Evolutionary conservation across 2,329 filamentous ascomycete genomes (phyloP), one percentile per base, ranked within the genome.

Genomic region (Endocalyx cinctus): DNA sequence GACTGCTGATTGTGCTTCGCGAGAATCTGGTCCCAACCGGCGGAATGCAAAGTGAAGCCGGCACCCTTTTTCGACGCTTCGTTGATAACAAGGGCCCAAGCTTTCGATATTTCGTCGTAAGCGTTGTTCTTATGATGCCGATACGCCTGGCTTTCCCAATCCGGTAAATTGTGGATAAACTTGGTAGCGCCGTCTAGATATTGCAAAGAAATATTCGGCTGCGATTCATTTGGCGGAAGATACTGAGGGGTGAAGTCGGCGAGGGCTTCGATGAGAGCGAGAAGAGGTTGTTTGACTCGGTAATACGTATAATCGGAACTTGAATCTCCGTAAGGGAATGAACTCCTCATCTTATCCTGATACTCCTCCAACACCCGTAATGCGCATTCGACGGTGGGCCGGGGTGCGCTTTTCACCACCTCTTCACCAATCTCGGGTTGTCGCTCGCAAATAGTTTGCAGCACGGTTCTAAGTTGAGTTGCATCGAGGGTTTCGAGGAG

Each of bases 191-290:
- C 84, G 47, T 98, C 87, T 16, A 98, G 75, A 54, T 89, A 98
- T 50, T 82, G 80, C 29, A 98, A 72, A 2, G 89, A 95, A 11
- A 82, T 74, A 18, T 82, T 81, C n/a, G 85, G 70, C 55, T 96
- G 89, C 3, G 77, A 70, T 64, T 98, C 92, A 53, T 85, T 84
- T 0, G 92, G 92, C 10, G 92, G 92, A 3, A 98, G 78, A 53
- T 94, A 98, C 59, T 97, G 88, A 4, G 88, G 87, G 1, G 89
- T 97, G 57, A 94, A 98, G 55, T 98, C 92, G 57, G 84, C 82
- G 27, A 98, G 72, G 27, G 92, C 88, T 38, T 96, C 87, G 39
- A 96, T 78, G 16, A 98, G 74, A 37, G 87, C 81, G 17, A 79
- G 67, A 13, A 97, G 72, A 23, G 84, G 78, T 45, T 89, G 84